phyloP scores from a whole-genome alignment of 371 early-diverging fungal species.

The Batkoa obscura region DNA sequence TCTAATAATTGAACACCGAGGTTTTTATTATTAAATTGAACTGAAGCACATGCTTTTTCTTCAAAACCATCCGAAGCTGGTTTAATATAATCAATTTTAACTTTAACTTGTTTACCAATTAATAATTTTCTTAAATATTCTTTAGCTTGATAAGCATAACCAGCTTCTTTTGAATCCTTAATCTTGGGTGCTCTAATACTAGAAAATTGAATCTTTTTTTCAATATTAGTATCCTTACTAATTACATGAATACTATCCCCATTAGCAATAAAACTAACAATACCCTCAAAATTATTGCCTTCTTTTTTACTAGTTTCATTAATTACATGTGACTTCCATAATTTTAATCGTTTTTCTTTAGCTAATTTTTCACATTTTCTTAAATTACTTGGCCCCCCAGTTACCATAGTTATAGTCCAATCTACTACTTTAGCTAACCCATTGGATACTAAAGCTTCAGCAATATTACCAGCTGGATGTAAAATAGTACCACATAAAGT shows the following conservation, averaged over 20 bases:
- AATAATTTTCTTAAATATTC: constrained; percentile 69
- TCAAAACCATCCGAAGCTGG: constrained; percentile 75
- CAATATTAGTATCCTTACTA: constrained; percentile 23
- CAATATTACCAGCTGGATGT: constrained; percentile 82
- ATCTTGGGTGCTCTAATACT: constrained; percentile 57
- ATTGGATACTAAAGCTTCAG: constrained; percentile 60
- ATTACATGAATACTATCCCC: no score
- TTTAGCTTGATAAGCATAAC: constrained; percentile 71
- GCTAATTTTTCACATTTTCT: constrained; percentile 53
- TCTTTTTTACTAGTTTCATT: constrained; percentile 12
- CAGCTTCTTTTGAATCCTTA: constrained; percentile 55
- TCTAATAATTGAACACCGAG: constrained; percentile 57
- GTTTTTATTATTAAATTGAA: constrained; percentile 42
- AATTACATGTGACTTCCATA: constrained; percentile 56
- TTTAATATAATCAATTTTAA: constrained; percentile 71
- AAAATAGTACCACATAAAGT: constrained; percentile 57
- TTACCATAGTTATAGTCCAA: constrained; percentile 61
- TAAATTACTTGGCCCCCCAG: constrained; percentile 48
- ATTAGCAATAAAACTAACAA: no score
- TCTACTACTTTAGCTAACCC: constrained; percentile 80
- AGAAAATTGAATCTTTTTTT: constrained; percentile 62
- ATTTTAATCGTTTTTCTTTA: constrained; percentile 27
- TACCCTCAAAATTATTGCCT: constrained; percentile 16
- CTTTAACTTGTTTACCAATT: constrained; percentile 69
- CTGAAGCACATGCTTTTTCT: constrained; percentile 72